These are phyloP conservation scores for Cutaneotrichosporon sp. DNA, from an alignment of 1,284 basidiomycete genomes.

Conservation along the genomic window DNA sequence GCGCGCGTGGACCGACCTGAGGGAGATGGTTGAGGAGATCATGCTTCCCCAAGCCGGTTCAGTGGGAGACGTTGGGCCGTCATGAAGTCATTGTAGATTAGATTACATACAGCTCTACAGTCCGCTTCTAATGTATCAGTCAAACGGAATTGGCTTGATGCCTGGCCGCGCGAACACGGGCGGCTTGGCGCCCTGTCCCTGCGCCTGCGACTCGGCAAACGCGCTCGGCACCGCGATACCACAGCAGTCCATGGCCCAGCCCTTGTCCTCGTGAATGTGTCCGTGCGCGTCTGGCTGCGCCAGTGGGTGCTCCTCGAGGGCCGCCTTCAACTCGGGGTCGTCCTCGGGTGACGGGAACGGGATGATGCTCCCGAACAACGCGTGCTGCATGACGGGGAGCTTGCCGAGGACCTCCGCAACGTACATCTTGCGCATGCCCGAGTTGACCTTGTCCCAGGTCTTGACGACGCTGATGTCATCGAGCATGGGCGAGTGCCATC, in stretches of 20 bases:
- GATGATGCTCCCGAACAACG: constrained; percentile 85
- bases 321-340: constrained; percentile 48
- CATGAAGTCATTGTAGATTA: constrained; percentile 1
- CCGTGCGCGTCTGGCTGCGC: constrained; percentile 59
- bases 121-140: constrained; percentile 52
- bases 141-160: constrained; percentile 79
- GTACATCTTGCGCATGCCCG: constrained; percentile 99
- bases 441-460: constrained; percentile 95
- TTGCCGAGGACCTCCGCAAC: constrained; percentile 91
- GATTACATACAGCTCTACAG: constrained; percentile 2
- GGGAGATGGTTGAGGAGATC: neutral
- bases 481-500: constrained; percentile 99
- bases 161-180: constrained; percentile 57
- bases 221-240: constrained; percentile 82
- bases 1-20: constrained; percentile 30
- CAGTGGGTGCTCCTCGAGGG: constrained; percentile 55
- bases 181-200: constrained; percentile 44
- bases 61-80: neutral
- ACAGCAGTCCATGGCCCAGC: constrained; percentile 83
- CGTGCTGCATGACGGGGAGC: constrained; percentile 94
- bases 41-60: neutral
- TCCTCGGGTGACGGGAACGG: constrained; percentile 58
- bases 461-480: constrained; percentile 97
- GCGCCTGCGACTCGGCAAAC: constrained; percentile 69
- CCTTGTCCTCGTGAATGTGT: constrained; percentile 66